Percentiles rank a stretch among this genome's conserved stretches.
These are phyloP conservation scores for Ophiognomonia clavigignenti-juglandacearum DNA, from an alignment of 2,329 filamentous ascomycete genomes.

Conservation along the genomic window DNA sequence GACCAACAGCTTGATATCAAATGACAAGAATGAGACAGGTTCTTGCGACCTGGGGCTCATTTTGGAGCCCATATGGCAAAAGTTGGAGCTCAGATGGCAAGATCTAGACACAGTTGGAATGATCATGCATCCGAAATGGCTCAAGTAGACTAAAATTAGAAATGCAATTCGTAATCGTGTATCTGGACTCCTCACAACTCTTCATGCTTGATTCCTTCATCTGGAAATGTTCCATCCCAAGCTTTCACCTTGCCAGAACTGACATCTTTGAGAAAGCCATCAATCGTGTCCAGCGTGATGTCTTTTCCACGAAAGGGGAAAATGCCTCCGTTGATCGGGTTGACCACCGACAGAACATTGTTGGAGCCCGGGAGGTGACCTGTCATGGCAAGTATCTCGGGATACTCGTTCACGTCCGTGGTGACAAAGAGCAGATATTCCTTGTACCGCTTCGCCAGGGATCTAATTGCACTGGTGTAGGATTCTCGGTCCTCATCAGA, in stretches of 20 bases:
- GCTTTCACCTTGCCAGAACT: slow-evolving; percentile 35
- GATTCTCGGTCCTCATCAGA: slow-evolving; percentile 26
- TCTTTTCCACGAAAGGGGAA: slow-evolving; percentile 31
- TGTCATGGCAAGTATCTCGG: slow-evolving; percentile 34
- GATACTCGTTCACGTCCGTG: slow-evolving; percentile 40
- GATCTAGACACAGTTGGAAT: too few species aligned
- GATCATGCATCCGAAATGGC: too few species aligned
- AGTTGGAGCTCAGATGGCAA: too few species aligned
- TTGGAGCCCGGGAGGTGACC: slow-evolving; percentile 28
- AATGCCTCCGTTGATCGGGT: slow-evolving; percentile 37
- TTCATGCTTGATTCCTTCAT: slow-evolving; percentile 14
- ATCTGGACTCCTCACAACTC: slow-evolving; percentile 11
- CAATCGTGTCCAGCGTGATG: slow-evolving; percentile 31
- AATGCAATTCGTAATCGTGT: neutral
- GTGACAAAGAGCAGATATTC: slow-evolving; percentile 45
- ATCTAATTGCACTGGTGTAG: slow-evolving; percentile 31
- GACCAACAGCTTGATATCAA: too few species aligned
- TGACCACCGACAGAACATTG: slow-evolving; percentile 37
- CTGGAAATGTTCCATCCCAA: slow-evolving; percentile 23
- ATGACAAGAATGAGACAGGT: too few species aligned
- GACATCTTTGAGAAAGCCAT: slow-evolving; percentile 39
- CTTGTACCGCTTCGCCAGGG: slow-evolving; percentile 38
- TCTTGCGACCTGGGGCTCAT: too few species aligned
- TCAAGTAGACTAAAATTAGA: neutral
- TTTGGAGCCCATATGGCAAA: too few species aligned